These are phyloP conservation scores for Psilocybe sp. DNA, from an alignment of 768 basidiomycete genomes.

Conservation along the genomic window DNA sequence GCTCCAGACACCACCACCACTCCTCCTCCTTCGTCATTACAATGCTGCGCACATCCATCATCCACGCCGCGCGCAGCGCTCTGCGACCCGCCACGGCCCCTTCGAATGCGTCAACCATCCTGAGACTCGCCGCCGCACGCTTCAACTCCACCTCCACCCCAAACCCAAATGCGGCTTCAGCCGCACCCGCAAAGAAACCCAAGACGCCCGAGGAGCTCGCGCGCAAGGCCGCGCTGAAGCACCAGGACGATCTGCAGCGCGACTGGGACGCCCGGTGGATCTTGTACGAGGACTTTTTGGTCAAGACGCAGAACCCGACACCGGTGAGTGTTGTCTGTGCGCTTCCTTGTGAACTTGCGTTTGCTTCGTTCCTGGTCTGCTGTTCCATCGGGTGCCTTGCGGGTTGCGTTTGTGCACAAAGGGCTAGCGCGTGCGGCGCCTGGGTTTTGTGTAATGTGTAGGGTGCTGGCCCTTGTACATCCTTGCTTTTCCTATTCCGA, in stretches of 20 bases:
- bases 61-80: too few species aligned
- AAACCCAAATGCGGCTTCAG: conserved; percentile 29
- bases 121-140: conserved; percentile 4
- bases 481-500: too few species aligned
- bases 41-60: too few species aligned
- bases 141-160: conserved; percentile 26
- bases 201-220: conserved; percentile 28
- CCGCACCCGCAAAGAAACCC: conserved; percentile 16
- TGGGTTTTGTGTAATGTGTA: too few species aligned
- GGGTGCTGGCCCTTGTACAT: too few species aligned
- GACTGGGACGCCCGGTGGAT: conserved; percentile 79
- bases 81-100: too few species aligned
- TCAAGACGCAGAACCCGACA: conserved; percentile 73
- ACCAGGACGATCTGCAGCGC: conserved; percentile 43
- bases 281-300: conserved; percentile 79
- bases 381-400: too few species aligned
- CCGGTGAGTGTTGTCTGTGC: conserved; percentile 37
- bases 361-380: background rate
- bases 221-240: conserved; percentile 21
- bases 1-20: too few species aligned
- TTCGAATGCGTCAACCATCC: too few species aligned
- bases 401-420: too few species aligned
- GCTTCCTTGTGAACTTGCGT: background rate
- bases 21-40: too few species aligned
- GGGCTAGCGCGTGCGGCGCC: too few species aligned